These are phyloP conservation scores for Venturia effusa DNA, from an alignment of 2,329 filamentous ascomycete genomes.

Conservation along the genomic window DNA sequence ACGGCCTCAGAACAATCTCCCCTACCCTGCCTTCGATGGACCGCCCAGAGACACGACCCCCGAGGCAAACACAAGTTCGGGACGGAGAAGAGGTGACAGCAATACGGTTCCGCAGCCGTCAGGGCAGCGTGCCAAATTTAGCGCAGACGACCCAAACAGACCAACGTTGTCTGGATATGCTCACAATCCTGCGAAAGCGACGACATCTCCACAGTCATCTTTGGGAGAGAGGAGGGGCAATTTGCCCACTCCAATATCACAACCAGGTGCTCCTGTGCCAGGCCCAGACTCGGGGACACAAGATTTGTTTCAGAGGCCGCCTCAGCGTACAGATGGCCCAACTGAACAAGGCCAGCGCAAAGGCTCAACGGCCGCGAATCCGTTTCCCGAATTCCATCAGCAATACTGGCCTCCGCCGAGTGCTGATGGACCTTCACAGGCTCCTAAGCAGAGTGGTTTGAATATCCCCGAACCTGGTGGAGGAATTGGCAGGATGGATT, in stretches of 20 bases:
- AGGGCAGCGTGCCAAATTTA: conserved; percentile 31
- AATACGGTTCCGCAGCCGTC: conserved; percentile 18
- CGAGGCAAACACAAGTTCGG: conserved; percentile 13
- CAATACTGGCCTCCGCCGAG: conserved; percentile 51
- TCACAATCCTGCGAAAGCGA: conserved; percentile 20
- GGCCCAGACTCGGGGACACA: conserved; percentile 63
- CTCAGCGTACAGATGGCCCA: conserved; percentile 24
- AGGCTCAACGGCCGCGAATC: conserved; percentile 20
- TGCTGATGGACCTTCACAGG: conserved; percentile 16
- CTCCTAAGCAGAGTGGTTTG: conserved; percentile 23
- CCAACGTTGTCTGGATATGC: conserved; percentile 37
- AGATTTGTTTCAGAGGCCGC: conserved; percentile 63
- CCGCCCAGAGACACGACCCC: conserved; percentile 24
- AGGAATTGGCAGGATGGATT: conserved; percentile 54
- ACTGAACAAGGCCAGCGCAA: conserved; percentile 20
- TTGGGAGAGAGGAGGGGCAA: conserved; percentile 74
- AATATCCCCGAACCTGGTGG: conserved; percentile 37
- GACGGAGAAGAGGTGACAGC: conserved; percentile 21
- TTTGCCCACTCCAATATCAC: conserved; percentile 67
- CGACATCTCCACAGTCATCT: conserved; percentile 40
- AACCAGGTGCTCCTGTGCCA: conserved; percentile 57
- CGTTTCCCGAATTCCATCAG: conserved; percentile 45
- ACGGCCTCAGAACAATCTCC: conserved; percentile 22
- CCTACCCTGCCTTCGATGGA: conserved; percentile 26
- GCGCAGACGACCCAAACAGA: conserved; percentile 37